Conservation (phyloP, 1,139 yeast genomes). For the Yamadazyma kanchanaburiensis region DNA sequence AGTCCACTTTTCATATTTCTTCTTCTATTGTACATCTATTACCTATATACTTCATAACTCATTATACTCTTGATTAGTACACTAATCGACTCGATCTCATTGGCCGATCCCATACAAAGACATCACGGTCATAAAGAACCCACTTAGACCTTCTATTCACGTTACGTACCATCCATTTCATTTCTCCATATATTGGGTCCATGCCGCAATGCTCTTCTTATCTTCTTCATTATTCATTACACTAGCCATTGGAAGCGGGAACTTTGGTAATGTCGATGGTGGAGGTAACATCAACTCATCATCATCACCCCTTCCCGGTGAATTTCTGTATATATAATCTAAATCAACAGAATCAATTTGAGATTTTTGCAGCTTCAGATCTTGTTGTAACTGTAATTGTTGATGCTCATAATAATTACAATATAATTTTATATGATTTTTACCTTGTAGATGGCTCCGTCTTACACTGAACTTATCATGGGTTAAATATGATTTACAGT, state of each 20-base stretch:
- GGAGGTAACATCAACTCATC: conserved; percentile 29
- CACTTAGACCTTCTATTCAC: no score
- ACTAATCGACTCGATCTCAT: no score
- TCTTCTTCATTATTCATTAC: conserved; percentile 17
- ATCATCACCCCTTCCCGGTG: conserved; percentile 34
- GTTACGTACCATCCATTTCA: no score
- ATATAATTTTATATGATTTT: conserved; percentile 70
- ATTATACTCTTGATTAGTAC: no score
- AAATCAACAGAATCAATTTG: conserved; percentile 32
- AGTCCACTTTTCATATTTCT: no score
- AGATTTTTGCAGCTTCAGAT: no score
- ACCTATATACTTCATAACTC: no score
- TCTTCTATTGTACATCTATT: no score
- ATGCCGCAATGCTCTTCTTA: conserved; percentile 6
- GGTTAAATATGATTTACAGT: conserved; percentile 80
- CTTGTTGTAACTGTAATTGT: conserved; percentile 47
- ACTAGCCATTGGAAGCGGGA: conserved; percentile 37
- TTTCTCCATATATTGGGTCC: not conserved
- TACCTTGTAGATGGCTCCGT: conserved; percentile 77
- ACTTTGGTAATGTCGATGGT: conserved; percentile 26
- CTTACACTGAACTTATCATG: conserved; percentile 89
- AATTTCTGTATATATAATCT: conserved; percentile 30
- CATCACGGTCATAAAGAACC: no score
- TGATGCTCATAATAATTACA: conserved; percentile 71
- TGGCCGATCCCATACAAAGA: no score